These are phyloP conservation scores for Anastatica hierochuntica DNA, from an alignment of 345 rosid species.

Conservation along the genomic window DNA sequence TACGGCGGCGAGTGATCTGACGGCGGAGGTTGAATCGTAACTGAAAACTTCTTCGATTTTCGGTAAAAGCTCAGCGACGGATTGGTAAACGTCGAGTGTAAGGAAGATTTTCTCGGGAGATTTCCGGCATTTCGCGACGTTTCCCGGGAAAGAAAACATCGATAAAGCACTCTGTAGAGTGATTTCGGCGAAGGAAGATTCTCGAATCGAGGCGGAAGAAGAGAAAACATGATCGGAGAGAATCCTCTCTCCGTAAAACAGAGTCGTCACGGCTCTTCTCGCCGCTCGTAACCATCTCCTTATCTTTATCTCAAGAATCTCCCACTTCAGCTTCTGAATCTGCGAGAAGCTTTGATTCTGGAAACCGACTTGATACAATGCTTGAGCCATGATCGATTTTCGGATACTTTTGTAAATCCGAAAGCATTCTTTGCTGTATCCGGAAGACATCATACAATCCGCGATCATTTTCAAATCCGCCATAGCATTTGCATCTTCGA, in stretches of 20 bases:
- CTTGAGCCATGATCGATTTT: constrained; percentile 47
- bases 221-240: constrained; percentile 63
- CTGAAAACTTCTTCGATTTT: constrained; percentile 50
- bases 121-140: constrained; percentile 36
- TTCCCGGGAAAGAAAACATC: constrained; percentile 57
- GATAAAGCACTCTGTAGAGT: constrained; percentile 52
- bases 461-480: constrained; percentile 41
- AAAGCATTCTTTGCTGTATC: constrained; percentile 57
- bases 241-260: constrained; percentile 55
- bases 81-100: constrained; percentile 50
- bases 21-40: constrained; percentile 35
- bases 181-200: constrained; percentile 59
- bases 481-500: background rate
- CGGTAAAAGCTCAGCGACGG: constrained; percentile 35
- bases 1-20: constrained; percentile 44
- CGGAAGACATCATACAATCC: constrained; percentile 53
- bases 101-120: constrained; percentile 50
- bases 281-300: constrained; percentile 46
- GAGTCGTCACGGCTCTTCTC: constrained; percentile 30
- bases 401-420: constrained; percentile 40
- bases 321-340: constrained; percentile 53
- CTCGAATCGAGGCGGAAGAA: constrained; percentile 39
- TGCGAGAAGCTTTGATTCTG: constrained; percentile 33
- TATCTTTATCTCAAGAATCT: constrained; percentile 39
- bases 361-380: constrained; percentile 37